Base-by-base conservation (phyloP, 768 basidiomycete genomes). In the Mycena alexandri region DNA sequence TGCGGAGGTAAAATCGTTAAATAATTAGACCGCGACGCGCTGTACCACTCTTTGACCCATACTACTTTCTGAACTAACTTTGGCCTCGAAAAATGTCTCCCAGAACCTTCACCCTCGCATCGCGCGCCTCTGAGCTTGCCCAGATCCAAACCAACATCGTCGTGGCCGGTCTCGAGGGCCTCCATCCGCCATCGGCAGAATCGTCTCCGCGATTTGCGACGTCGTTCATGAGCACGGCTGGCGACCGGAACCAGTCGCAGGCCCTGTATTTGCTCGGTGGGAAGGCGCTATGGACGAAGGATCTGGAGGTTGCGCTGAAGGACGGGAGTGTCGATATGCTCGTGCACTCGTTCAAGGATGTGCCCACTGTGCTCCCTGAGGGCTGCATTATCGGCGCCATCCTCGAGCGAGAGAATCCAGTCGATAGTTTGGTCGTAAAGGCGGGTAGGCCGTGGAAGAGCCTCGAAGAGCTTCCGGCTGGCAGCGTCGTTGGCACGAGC, bases 401-500 rank as follows among this genome's bases (percentile, higher is more conserved):
- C 68, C 76, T 95, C 65, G 88, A 95, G 77, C 81, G 98, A 62
- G 97, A 95, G 78, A 91, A 96, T 77, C 93, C 93, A 0, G 88
- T 91, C 60, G 98, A 99, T 75, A 91, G 91, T 55, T 77, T 99
- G 60, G 93, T 99, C 41, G 90, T 97, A 60, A 95, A 92, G 81
- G 80, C 86, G 58, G 96, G 92, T 5, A 75, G 79, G 59, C 65
- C 67, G 7, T 96, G 91, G 85, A 92, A 85, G 76, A 85, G 76
- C 1, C 79, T 99, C 53, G 90, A 90, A 36, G 96, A 98, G 36
- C 75, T 99, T 46, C 96, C 97, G 2, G 86, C 86, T 14, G 96
- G 95, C 12, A 92, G 90, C 72, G 92, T 96, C 11, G 89, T 99
- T n/a, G 98, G 98, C 16, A 98, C 98, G 48, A 94, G 94, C 73